Base-by-base conservation (phyloP, 352 stramenopile species). In the Globisporangium mamillatum region DNA sequence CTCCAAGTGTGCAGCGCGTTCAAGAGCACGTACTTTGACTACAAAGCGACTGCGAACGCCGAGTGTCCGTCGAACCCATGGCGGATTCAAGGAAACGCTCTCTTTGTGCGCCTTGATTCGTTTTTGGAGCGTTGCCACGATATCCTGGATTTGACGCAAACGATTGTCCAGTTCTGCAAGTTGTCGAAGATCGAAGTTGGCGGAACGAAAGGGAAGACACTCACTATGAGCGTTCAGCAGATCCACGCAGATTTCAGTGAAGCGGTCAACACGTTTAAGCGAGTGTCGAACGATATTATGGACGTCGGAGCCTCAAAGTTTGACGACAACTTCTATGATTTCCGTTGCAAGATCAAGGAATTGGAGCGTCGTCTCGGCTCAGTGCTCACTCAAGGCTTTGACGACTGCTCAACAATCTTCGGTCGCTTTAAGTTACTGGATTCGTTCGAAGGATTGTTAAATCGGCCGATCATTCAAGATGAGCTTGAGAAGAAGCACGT, bases 401-500 rank as follows among this genome's bases (percentile, higher is more conserved):
- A 99, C 72, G 97, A 99, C 73, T 98, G 93, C 72, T 96, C 96
- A 22, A 99, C 97, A 18, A 96, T 99, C 66, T 98, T 98, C 71
- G 95, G 95, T 0, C 85, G 95, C n/a, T 99, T 99, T 73, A 98
- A 99, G 81, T 75, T 99, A 22, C 86, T 99, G 3, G 97, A 99
- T 71, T 97, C 87, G 34, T 99, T 99, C 69, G 97, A 99, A 64
- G 92, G 88, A 8, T 75, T 99, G 16, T 73, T 99, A 8, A 96
- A 98, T 66, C 90, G 96, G 4, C 93, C 93, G 8, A 98, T 98
- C 64, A 98, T 99, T 66, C 93, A 98, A 69, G 93, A 98, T 68
- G 95, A 99, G 76, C 83, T 99, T 8, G 95, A 99, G 76, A 98
- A 98, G 72, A 99, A 99, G 76, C 97, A 99, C 64, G 92, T 99